Evolutionary conservation across 495 filamentous ascomycete species (phyloP).

Genomic region (Terfezia boudieri): DNA sequence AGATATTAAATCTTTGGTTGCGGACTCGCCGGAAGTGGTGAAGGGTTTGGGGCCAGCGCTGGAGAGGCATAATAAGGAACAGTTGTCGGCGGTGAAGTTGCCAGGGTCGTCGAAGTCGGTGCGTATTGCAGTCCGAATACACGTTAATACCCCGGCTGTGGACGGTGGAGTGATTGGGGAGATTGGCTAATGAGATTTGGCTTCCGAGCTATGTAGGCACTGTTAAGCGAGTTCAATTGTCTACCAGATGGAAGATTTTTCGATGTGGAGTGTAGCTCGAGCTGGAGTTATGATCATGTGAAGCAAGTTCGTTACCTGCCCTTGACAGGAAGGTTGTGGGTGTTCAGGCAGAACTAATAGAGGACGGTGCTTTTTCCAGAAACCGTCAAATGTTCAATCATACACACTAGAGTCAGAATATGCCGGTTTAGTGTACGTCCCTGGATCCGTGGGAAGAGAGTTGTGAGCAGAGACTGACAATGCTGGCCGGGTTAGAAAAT

Average conservation of each 20-base stretch:
- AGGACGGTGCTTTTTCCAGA: conserved; percentile 26
- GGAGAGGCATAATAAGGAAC: conserved; percentile 87
- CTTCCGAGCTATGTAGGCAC: conserved; percentile 30
- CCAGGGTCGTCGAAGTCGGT: conserved; percentile 63
- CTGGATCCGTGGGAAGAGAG: background rate
- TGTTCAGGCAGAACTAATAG: too few relatives aligned
- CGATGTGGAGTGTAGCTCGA: conserved; percentile 64
- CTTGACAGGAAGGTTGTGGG: too few relatives aligned
- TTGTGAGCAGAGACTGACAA: conserved; percentile 2
- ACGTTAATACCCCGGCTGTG: too few relatives aligned
- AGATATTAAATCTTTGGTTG: conserved; percentile 79
- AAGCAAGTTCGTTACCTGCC: conserved; percentile 35
- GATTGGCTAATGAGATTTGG: too few relatives aligned
- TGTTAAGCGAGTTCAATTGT: conserved; percentile 67
- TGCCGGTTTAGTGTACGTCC: conserved; percentile 49
- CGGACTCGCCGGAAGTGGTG: conserved; percentile 43
- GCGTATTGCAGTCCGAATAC: conserved; percentile 5
- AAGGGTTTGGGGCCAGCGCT: conserved; percentile 59
- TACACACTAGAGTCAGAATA: conserved; percentile 60
- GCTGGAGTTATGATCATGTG: conserved; percentile 67
- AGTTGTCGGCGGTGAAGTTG: conserved; percentile 69
- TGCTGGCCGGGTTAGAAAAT: conserved; percentile 31
- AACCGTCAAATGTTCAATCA: conserved; percentile 62
- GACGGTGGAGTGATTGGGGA: too few relatives aligned
- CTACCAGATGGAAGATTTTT: conserved; percentile 64